Conservation (phyloP, 1,139 yeast species). For the Saccharomyces hybrid region DNA sequence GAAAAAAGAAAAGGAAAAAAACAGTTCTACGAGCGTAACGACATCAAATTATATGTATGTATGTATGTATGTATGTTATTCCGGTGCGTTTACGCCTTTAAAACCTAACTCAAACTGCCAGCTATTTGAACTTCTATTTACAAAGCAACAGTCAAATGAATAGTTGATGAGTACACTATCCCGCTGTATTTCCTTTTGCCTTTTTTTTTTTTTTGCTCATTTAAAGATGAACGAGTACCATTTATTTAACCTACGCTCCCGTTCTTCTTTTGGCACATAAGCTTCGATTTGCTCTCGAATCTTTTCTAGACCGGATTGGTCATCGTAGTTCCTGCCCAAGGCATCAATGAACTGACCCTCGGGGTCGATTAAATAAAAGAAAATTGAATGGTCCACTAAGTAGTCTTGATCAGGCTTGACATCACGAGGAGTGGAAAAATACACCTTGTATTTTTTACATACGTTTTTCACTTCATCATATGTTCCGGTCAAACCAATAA, state of each 20-base stretch:
- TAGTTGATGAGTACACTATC: not conserved
- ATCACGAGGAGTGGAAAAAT: conserved; percentile 74
- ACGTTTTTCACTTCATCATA: conserved; percentile 75
- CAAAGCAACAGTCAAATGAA: not conserved
- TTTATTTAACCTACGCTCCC: conserved; percentile 51
- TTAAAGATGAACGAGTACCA: conserved; percentile 49
- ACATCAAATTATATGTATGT: not conserved
- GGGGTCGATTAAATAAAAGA: conserved; percentile 92
- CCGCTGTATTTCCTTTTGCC: conserved; percentile 7
- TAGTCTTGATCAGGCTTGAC: conserved; percentile 66
- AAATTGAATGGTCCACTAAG: conserved; percentile 91
- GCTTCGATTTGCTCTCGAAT: conserved; percentile 71
- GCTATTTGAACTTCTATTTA: not conserved
- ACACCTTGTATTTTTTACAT: conserved; percentile 85
- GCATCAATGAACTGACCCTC: conserved; percentile 94
- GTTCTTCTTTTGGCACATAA: conserved; percentile 60
- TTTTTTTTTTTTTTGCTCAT: conserved; percentile 11
- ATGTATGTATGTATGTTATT: not conserved
- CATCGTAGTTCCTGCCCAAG: conserved; percentile 82
- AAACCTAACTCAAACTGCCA: not conserved
- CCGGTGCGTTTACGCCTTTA: not conserved
- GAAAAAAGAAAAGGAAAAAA: not conserved
- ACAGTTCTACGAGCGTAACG: not conserved
- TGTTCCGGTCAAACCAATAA: conserved; percentile 85
- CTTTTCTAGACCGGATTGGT: conserved; percentile 69